phyloP scores from a whole-genome alignment of 768 basidiomycete species.

The Russula abietina region DNA sequence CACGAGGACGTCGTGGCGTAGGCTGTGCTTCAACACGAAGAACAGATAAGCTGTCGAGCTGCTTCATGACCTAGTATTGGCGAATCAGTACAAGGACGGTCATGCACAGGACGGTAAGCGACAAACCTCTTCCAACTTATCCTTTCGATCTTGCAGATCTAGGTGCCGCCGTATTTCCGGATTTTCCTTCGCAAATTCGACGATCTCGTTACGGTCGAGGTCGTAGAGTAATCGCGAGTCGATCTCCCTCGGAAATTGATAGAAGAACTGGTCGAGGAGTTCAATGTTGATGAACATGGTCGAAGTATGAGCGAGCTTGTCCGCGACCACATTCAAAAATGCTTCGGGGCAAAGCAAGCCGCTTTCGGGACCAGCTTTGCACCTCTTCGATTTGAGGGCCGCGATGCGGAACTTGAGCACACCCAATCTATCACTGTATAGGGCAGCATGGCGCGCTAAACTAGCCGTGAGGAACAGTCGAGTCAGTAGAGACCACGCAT shows the following conservation, averaged over 20 bases:
- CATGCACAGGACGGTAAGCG: not conserved
- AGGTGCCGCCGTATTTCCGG: constrained; percentile 81
- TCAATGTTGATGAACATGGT: constrained; percentile 99
- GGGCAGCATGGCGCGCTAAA: constrained; percentile 84
- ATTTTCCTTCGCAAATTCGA: constrained; percentile 92
- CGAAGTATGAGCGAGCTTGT: constrained; percentile 93
- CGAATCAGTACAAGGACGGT: not conserved
- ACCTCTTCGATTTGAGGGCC: constrained; percentile 85
- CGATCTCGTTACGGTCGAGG: constrained; percentile 84
- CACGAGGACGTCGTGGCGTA: constrained; percentile 63
- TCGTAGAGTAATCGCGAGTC: constrained; percentile 90
- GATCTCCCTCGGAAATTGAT: constrained; percentile 98
- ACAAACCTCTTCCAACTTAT: constrained; percentile 88
- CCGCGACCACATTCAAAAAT: constrained; percentile 93
- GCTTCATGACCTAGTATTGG: constrained; percentile 76
- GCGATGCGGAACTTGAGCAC: constrained; percentile 82
- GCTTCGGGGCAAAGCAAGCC: constrained; percentile 93
- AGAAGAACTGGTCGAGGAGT: constrained; percentile 96
- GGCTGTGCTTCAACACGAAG: constrained; percentile 79
- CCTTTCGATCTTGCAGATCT: constrained; percentile 93
- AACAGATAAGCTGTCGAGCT: constrained; percentile 85
- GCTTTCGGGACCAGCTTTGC: constrained; percentile 79
- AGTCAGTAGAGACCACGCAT: not conserved
- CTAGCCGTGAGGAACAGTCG: not conserved
- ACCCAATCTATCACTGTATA: constrained; percentile 74